Base-by-base conservation (phyloP, 352 stramenopile species). In the Pythium dissimile region DNA sequence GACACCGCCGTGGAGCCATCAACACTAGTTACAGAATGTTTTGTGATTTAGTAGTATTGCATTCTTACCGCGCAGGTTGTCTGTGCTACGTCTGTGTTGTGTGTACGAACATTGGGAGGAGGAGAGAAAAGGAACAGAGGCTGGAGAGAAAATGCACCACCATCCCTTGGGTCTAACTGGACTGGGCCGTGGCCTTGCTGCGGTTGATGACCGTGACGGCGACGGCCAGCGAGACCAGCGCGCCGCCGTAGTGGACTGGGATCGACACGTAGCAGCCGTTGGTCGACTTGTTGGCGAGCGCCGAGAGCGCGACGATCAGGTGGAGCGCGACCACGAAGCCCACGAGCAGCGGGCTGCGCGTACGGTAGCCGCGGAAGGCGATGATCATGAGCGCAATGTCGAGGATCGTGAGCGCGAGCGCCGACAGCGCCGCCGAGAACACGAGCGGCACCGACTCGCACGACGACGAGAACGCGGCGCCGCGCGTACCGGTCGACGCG, bases 331-430 rank as follows among this genome's bases (percentile, higher is more conserved):
- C 73, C 8, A 92, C 84, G 21, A 66, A 66, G 28, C 62, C 75
- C 20, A 91, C 62, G 18, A 68, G 57, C 32, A 83, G 21, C 27
- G 46, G 31, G 26, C 74, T 89, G 16, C 70, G 69, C 55, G 86
- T 86, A 55, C 85, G 82, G 63, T 88, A 94, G 24, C 80, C 81
- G 26, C 88, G 77, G 56, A 94, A 94, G 34, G 85, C 82, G 15
- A 94, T 51, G 63, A 92, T 66, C 82, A 92, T 93, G 48, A 94
- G 75, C 34, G 80, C 77, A 10, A 92, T 75, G 63, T 94, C 80
- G 51, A 92, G 57, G 18, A 86, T 60, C 37, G 82, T 91, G 43
- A 94, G 71, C 42, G 85, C 82, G 41, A 92, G 64, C 48, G 80
- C 86, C 10, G 79, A 88, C 27, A 92, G 48, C 26, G 80, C 77